Evolutionary conservation across 2,329 filamentous ascomycete genomes (phyloP).

Genomic region (Aspergillus sp.): DNA sequence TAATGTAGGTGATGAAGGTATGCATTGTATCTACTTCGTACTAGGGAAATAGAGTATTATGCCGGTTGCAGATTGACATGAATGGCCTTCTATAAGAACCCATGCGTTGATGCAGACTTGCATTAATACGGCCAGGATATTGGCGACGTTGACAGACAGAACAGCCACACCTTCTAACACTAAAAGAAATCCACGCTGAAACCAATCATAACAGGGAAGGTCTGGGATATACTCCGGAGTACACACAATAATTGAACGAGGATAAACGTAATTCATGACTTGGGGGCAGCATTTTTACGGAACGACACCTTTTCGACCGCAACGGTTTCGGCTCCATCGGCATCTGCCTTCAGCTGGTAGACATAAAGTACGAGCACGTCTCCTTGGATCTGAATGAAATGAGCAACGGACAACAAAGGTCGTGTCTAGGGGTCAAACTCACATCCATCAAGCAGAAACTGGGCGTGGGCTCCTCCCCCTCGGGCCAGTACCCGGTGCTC

Average conservation of each 20-base stretch:
- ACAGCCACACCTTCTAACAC: no score
- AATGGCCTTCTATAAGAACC: no score
- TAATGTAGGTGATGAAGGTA: no score
- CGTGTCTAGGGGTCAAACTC: slow-evolving; percentile 36
- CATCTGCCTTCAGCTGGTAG: slow-evolving; percentile 73
- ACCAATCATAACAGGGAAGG: slow-evolving; percentile 6
- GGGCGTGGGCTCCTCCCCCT: slow-evolving; percentile 64
- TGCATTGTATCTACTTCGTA: no score
- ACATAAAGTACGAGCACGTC: slow-evolving; percentile 94
- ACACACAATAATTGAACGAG: slow-evolving; percentile 23
- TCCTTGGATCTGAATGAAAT: slow-evolving; percentile 66
- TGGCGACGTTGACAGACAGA: no score
- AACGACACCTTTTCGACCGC: slow-evolving; percentile 81
- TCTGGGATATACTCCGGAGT: slow-evolving; percentile 24
- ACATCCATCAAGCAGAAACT: slow-evolving; percentile 99
- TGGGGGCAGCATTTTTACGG: slow-evolving; percentile 62
- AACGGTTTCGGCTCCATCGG: slow-evolving; percentile 67
- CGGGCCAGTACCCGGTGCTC: slow-evolving; percentile 51
- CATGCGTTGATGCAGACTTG: no score
- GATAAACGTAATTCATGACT: slow-evolving; percentile 35
- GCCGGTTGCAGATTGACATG: no score
- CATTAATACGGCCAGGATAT: no score
- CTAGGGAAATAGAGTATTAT: no score
- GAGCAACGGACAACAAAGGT: slow-evolving; percentile 3
- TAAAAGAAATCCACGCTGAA: not conserved